phyloP scores from a whole-genome alignment of 2,329 filamentous ascomycete genomes.

The Botrytis medusae region DNA sequence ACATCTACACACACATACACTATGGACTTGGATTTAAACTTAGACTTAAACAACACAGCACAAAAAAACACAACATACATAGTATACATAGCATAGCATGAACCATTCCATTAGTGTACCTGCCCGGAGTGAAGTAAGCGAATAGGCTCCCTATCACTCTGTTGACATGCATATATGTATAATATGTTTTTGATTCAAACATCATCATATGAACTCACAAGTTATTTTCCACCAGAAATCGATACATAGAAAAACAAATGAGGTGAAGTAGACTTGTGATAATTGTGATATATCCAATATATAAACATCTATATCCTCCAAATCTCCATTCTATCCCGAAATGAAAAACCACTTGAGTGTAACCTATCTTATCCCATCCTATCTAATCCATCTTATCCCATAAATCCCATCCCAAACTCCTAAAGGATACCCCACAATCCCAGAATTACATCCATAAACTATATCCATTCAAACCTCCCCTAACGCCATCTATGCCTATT shows the following conservation, averaged over 20 bases:
- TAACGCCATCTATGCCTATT: neutral
- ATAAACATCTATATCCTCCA: neutral
- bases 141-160: neutral
- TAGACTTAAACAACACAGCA: too few relatives aligned
- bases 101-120: neutral
- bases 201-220: neutral
- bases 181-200: neutral
- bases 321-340: neutral
- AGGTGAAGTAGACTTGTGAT: neutral
- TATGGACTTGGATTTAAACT: too few relatives aligned
- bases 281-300: neutral
- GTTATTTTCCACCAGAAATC: neutral
- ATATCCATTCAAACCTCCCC: neutral
- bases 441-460: neutral
- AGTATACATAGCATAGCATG: neutral
- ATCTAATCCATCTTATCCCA: neutral
- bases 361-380: neutral
- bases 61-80: too few relatives aligned
- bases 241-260: neutral
- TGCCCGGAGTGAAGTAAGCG: neutral
- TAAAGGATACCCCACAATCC: neutral
- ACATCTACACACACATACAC: too few relatives aligned
- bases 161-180: neutral
- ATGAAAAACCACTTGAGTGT: neutral
- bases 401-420: neutral